A percentile compares a stretch with the other conserved stretches of the same genome.
phyloP scores from a whole-genome alignment of 2,329 filamentous ascomycete genomes.

The Sporothrix protearum region DNA sequence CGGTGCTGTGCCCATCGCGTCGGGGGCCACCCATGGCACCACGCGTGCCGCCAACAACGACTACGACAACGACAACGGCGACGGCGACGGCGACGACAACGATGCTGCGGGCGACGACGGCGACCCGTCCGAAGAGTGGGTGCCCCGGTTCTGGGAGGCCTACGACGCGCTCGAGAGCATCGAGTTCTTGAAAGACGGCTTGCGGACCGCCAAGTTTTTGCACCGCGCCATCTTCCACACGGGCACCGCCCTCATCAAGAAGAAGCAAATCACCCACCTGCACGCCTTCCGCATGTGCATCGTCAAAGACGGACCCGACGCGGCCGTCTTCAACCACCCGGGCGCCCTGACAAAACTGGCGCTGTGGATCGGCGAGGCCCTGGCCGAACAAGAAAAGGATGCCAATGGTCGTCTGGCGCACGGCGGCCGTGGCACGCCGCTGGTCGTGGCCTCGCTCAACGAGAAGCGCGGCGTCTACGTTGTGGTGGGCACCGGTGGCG shows the following conservation, averaged over 20 bases:
- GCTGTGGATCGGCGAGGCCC: conserved; percentile 88
- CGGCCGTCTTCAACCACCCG: conserved; percentile 86
- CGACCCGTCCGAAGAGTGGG: conserved; percentile 54
- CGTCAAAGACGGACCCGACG: conserved; percentile 90
- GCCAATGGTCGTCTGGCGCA: conserved; percentile 63
- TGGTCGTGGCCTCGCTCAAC: conserved; percentile 87
- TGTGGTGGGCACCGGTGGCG: conserved; percentile 87
- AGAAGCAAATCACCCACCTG: conserved; percentile 88
- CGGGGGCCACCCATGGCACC: no score
- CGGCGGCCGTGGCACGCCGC: conserved; percentile 70
- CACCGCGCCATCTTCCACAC: conserved; percentile 91
- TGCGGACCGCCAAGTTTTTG: conserved; percentile 82
- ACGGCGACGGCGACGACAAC: conserved; percentile 42
- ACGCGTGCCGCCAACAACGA: no score
- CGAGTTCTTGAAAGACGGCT: conserved; percentile 67
- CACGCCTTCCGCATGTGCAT: conserved; percentile 92
- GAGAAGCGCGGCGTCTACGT: conserved; percentile 84
- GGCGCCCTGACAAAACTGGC: conserved; percentile 90
- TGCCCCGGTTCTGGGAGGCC: conserved; percentile 66
- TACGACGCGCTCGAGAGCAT: conserved; percentile 72
- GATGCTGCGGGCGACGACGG: conserved; percentile 42
- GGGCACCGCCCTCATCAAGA: conserved; percentile 84
- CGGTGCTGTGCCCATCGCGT: conserved; percentile 34
- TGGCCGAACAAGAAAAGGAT: conserved; percentile 83
- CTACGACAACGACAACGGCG: conserved; percentile 31